Evolutionary conservation across 495 filamentous ascomycete genomes (phyloP).

Genomic region (Tetracladium marchalianum): DNA sequence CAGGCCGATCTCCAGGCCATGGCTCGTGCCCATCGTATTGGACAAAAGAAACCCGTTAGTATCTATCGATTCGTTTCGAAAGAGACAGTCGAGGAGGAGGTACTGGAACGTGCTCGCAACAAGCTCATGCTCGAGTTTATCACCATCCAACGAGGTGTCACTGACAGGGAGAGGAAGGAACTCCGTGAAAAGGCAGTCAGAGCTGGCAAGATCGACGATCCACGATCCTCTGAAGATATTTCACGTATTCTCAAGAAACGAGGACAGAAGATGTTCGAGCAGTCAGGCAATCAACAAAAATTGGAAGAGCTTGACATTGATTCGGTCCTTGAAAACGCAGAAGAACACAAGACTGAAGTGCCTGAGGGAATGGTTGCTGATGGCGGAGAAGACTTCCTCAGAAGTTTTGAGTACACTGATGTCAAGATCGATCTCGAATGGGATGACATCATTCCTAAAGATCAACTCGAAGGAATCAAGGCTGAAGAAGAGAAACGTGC

Average conservation of each 20-base stretch:
- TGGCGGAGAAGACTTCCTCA: conserved; percentile 86
- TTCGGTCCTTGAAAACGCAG: conserved; percentile 87
- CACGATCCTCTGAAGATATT: conserved; percentile 81
- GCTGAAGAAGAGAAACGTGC: conserved; percentile 76
- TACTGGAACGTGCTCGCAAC: conserved; percentile 89
- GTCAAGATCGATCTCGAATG: conserved; percentile 89
- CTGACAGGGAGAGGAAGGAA: conserved; percentile 74
- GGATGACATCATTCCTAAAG: conserved; percentile 97
- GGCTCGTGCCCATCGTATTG: conserved; percentile 95
- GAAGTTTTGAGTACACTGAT: conserved; percentile 78
- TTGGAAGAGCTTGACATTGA: conserved; percentile 98
- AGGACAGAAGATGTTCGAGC: conserved; percentile 95
- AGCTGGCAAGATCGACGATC: conserved; percentile 47
- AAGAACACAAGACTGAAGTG: conserved; percentile 89
- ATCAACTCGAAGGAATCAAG: conserved; percentile 79
- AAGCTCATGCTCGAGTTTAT: conserved; percentile 98
- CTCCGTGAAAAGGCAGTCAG: conserved; percentile 43
- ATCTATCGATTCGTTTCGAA: conserved; percentile 94
- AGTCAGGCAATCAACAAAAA: conserved; percentile 89
- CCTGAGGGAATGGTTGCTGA: conserved; percentile 85
- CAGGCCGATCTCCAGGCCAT: conserved; percentile 98
- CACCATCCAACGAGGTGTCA: conserved; percentile 93
- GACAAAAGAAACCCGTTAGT: conserved; percentile 89
- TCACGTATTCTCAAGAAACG: conserved; percentile 86
- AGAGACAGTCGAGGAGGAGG: conserved; percentile 96